phyloP scores from a whole-genome alignment of 805 yeast species.

The Henningerozyma blattae region DNA sequence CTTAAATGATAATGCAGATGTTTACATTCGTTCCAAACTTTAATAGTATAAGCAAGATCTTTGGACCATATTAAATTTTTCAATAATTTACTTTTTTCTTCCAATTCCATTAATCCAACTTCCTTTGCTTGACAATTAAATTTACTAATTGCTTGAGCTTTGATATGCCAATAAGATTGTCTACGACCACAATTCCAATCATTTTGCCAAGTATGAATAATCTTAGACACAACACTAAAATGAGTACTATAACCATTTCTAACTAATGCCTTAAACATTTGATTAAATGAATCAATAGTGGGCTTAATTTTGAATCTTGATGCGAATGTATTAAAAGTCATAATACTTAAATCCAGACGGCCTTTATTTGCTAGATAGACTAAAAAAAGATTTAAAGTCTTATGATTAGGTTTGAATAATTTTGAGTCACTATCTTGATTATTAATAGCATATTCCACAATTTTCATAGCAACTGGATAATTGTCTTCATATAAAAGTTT shows the following conservation, averaged over 20 bases:
- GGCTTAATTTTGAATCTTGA: conserved; percentile 20
- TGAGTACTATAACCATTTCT: conserved; percentile 24
- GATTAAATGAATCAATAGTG: conserved; percentile 21
- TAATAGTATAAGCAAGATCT: conserved; percentile 3
- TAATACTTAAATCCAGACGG: conserved; percentile 25
- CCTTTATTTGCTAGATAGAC: conserved; percentile 22
- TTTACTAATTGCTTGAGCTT: conserved; percentile 16
- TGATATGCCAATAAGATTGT: conserved; percentile 15
- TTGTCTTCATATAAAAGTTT: conserved; percentile 19
- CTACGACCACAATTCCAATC: conserved; percentile 5
- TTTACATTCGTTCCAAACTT: conserved; percentile 9
- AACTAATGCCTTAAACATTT: conserved; percentile 25
- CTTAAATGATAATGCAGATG: conserved; percentile 9
- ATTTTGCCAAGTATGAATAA: conserved; percentile 10
- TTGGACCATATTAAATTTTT: conserved; percentile 3
- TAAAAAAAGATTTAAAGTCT: conserved; percentile 22
- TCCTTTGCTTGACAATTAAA: conserved; percentile 7
- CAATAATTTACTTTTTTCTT: conserved; percentile 1
- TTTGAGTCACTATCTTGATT: conserved; percentile 5
- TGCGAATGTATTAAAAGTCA: conserved; percentile 23
- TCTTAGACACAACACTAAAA: conserved; percentile 13
- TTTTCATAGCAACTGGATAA: conserved; percentile 20
- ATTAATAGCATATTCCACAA: conserved; percentile 11
- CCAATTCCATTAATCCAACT: background rate
- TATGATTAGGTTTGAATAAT: conserved; percentile 6